These are phyloP conservation scores for Aspergillus uvarum DNA, from an alignment of 2,329 filamentous ascomycete genomes.

Conservation along the genomic window DNA sequence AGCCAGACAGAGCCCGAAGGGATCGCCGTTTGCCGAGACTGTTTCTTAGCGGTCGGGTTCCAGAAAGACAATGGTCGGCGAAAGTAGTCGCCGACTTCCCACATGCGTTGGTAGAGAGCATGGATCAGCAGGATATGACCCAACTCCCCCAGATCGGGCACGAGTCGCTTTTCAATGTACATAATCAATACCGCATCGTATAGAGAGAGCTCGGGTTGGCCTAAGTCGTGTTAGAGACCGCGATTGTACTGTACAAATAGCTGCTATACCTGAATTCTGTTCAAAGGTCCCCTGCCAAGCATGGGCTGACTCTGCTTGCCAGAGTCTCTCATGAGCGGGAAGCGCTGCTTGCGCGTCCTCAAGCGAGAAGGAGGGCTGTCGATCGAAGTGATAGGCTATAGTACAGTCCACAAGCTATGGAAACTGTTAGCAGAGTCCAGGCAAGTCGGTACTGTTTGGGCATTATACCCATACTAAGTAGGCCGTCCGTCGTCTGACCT, in stretches of 20 bases:
- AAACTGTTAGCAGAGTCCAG: conserved; percentile 1
- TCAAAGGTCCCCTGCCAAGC: conserved; percentile 33
- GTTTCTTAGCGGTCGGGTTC: conserved; percentile 45
- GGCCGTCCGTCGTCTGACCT: conserved; percentile 40
- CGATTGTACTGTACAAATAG: neutral
- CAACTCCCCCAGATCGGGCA: conserved; percentile 49
- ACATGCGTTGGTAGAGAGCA: conserved; percentile 51
- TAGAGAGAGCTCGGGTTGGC: conserved; percentile 37
- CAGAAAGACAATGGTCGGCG: conserved; percentile 48
- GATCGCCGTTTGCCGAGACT: conserved; percentile 36
- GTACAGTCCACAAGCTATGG: conserved; percentile 45
- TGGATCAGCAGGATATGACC: conserved; percentile 51
- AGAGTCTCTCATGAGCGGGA: conserved; percentile 43
- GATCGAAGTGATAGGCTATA: conserved; percentile 40
- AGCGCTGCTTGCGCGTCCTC: conserved; percentile 43
- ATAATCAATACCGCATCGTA: conserved; percentile 46
- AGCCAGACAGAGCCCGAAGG: conserved; percentile 45
- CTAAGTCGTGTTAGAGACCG: conserved; percentile 13
- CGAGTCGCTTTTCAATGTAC: conserved; percentile 52
- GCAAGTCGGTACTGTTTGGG: neutral
- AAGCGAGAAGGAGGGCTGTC: conserved; percentile 36
- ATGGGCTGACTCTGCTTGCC: conserved; percentile 39
- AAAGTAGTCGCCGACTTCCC: conserved; percentile 50
- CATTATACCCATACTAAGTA: conserved; percentile 46
- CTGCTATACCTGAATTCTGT: conserved; percentile 21